phyloP scores from a whole-genome alignment of 163 green algal genomes.

The Scenedesmus sp. region DNA sequence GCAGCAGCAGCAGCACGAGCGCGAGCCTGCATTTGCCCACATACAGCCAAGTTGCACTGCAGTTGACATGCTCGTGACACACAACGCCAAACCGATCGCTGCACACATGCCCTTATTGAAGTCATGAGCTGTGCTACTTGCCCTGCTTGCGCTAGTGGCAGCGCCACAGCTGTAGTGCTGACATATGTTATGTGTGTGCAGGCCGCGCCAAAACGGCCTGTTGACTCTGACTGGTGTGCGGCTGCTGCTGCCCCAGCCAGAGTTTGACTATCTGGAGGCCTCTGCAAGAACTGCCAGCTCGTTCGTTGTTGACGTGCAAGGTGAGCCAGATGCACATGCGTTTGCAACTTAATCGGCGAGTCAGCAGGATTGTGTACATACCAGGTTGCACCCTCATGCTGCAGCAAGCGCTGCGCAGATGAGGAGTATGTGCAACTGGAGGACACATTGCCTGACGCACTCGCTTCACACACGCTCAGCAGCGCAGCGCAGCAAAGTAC shows the following conservation, averaged over 20 bases:
- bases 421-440: neutral
- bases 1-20: no score
- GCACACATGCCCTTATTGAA: neutral
- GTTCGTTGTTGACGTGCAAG: neutral
- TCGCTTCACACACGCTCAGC: neutral
- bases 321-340: neutral
- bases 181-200: neutral
- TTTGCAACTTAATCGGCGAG: no score
- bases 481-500: neutral
- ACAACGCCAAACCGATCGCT: no score
- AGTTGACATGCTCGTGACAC: no score
- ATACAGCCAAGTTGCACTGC: no score
- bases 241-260: slow-evolving; percentile 33
- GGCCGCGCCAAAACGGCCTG: neutral
- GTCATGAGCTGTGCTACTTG: neutral
- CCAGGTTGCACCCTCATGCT: no score
- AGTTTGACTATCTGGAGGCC: slow-evolving; percentile 9
- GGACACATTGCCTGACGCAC: neutral
- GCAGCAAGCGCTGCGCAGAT: neutral
- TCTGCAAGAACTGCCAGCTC: neutral
- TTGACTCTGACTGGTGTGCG: neutral
- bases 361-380: neutral
- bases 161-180: neutral
- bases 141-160: neutral
- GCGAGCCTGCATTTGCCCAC: no score